Evolutionary conservation across 1,284 basidiomycete species (phyloP), one percentile per base, ranked within the genome.

Genomic region (Sporisorium exsertum): DNA sequence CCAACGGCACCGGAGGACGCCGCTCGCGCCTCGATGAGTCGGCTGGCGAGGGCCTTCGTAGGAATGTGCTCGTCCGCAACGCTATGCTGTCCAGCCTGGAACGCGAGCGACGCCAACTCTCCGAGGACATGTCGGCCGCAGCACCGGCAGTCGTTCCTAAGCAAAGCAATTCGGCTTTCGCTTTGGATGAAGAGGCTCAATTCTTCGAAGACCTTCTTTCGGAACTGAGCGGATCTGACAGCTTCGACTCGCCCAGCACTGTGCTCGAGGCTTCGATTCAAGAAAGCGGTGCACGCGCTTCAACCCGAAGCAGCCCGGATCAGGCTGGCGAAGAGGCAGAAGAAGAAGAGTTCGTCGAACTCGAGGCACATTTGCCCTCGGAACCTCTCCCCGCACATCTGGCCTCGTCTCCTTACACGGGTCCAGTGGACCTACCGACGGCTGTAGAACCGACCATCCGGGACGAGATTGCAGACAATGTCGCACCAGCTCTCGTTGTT

Each of bases 71-170:
- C 3, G 45, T 78, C 6, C 72, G 77, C 35, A 78, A 78, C 33
- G 72, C 77, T 13, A 76, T 78, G 72, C 66, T 78, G 2, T 68
- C 76, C 24, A 78, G 72, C 53, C 49, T 78, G n/a, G 75, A 77
- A 49, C 58, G 66, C n/a, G 71, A 70, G 49, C 55, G 70, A 5
- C 69, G 68, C 13, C 68, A 71, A 50, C 24, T 60, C 29, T 55
- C 65, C 9, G 49, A 52, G 6, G 72, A 67, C 18, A 22, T 33
- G 3, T 15, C 26, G 10, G 4, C 50, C 3, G 12, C 2, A 20
- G 18, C 22, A 3, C 32, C 59, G 6, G 43, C 32, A 1, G 5
- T 16, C 26, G 12, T 9, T 9, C 3, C 24, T n/a, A n/a, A 50
- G 9, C 43, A 35, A n/a, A 45, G 13, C 27, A 45, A 9, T 16